Conservation (phyloP, 1,284 basidiomycete species). For the Ganoderma resinaceum region DNA sequence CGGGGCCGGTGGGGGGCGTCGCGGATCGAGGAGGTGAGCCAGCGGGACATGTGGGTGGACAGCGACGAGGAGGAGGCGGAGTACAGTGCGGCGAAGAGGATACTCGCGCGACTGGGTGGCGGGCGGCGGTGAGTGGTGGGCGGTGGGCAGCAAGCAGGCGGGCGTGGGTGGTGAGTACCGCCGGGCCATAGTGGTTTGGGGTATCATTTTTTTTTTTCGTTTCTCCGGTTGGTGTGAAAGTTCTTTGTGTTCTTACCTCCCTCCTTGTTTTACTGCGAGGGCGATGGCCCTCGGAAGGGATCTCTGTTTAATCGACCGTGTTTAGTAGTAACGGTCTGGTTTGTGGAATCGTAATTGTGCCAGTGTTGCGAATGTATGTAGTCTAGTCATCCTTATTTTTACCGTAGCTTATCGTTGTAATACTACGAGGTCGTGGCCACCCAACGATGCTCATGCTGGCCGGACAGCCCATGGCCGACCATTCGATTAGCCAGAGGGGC, state of each 20-base stretch:
- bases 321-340: conserved; percentile 1
- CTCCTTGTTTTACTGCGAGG: neutral
- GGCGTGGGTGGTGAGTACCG: neutral
- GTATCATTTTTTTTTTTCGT: neutral
- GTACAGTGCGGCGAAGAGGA: conserved; percentile 61
- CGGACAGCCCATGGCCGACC: neutral
- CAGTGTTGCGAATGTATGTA: neutral
- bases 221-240: neutral
- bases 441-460: neutral
- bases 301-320: neutral
- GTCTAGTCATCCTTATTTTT: neutral
- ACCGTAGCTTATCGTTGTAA: conserved; percentile 18
- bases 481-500: neutral
- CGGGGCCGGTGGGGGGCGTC: conserved; percentile 37
- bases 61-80: conserved; percentile 76
- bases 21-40: conserved; percentile 34
- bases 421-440: neutral
- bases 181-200: neutral
- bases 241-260: neutral
- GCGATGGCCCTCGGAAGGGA: neutral
- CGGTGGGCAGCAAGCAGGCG: neutral
- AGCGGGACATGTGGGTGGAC: conserved; percentile 67
- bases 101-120: conserved; percentile 52
- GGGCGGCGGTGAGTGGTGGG: conserved; percentile 39
- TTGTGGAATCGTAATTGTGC: neutral